Conservation (phyloP, 352 stramenopile genomes). For the Saprolegnia diclina region DNA sequence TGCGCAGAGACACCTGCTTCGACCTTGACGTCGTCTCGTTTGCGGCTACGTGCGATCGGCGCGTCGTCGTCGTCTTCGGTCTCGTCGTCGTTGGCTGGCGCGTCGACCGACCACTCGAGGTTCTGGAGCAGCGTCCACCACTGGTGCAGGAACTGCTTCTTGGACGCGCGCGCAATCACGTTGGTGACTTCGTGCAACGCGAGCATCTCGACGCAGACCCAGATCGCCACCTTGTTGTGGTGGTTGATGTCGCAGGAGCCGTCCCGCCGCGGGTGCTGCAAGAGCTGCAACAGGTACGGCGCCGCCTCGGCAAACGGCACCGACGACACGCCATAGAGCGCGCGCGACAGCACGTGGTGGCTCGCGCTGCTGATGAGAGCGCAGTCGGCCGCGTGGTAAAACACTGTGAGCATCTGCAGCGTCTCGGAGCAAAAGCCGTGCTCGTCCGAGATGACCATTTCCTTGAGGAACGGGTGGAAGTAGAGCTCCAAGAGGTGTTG, state of each 20-base stretch:
- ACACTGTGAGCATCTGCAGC: conserved; percentile 65
- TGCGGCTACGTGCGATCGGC: not conserved
- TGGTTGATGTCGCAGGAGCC: not conserved
- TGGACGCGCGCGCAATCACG: not conserved
- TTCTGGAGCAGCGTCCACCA: conserved; percentile 21
- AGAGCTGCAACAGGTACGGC: conserved; percentile 15
- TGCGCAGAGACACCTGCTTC: not conserved
- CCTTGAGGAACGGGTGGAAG: conserved; percentile 21
- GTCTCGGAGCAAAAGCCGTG: conserved; percentile 27
- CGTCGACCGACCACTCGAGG: conserved; percentile 16
- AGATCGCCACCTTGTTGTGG: conserved; percentile 10
- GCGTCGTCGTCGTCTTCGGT: not conserved
- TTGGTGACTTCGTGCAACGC: conserved; percentile 10
- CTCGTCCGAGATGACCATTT: conserved; percentile 23
- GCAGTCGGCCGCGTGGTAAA: conserved; percentile 45
- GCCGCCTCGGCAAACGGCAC: conserved; percentile 25
- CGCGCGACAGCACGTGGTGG: conserved; percentile 8
- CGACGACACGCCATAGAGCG: conserved; percentile 2
- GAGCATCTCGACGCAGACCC: conserved; percentile 24
- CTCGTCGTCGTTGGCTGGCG: not conserved
- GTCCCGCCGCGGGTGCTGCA: not conserved
- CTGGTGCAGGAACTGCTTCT: conserved; percentile 15
- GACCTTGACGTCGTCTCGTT: not conserved
- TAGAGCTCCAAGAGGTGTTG: conserved; percentile 23
- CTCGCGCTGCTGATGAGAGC: conserved; percentile 4